These are phyloP conservation scores for Tylopilus subfusipes DNA, from an alignment of 768 basidiomycete species.

Conservation along the genomic window DNA sequence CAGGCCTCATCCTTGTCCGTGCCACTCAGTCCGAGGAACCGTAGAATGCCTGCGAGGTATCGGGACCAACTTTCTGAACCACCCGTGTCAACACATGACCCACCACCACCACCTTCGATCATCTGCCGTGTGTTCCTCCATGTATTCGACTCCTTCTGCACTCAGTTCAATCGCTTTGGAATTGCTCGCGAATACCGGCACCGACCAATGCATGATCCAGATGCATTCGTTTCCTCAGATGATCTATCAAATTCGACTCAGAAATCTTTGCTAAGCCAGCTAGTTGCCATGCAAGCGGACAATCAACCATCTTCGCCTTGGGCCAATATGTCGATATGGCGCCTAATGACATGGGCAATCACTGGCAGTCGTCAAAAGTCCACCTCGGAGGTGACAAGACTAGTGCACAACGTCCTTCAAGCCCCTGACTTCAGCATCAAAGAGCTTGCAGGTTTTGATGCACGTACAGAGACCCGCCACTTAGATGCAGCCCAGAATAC, in stretches of 20 bases:
- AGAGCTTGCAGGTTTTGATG: constrained; percentile 4
- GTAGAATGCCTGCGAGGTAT: background rate
- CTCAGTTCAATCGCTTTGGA: background rate
- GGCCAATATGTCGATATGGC: constrained; percentile 11
- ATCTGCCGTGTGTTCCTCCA: background rate
- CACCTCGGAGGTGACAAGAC: background rate
- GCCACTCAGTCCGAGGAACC: background rate
- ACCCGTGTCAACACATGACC: too few species aligned
- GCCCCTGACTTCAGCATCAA: background rate
- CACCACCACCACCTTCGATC: too few species aligned
- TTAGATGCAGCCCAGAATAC: background rate
- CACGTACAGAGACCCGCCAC: background rate
- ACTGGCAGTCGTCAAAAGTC: constrained; percentile 5
- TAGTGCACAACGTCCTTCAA: background rate
- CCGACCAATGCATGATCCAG: constrained; percentile 1
- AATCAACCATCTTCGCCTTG: constrained; percentile 11
- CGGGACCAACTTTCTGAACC: background rate
- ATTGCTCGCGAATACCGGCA: background rate
- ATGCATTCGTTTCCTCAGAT: background rate
- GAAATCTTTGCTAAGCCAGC: background rate
- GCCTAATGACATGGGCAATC: constrained; percentile 8
- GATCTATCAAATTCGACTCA: background rate
- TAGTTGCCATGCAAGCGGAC: background rate
- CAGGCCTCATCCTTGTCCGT: too few species aligned
- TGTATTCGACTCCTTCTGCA: too few species aligned